phyloP scores from a whole-genome alignment of 257 asterid species.

The Linaria vulgaris region DNA sequence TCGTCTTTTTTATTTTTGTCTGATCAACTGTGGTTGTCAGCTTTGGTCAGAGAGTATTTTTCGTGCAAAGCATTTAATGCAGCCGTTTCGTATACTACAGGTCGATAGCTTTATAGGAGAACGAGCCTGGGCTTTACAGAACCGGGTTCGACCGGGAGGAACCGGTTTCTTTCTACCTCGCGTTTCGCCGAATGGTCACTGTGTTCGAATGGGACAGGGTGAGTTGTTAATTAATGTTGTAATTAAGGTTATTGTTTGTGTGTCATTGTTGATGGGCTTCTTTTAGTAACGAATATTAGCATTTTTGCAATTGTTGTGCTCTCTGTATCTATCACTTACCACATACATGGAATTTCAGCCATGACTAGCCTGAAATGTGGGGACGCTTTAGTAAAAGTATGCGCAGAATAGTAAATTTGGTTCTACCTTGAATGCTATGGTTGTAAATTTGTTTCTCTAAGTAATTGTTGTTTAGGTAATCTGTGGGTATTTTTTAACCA shows the following conservation, averaged over 20 bases:
- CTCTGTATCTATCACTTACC: too few species aligned
- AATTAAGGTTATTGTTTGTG: background rate
- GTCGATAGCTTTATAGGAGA: slow-evolving; percentile 18
- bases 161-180: slow-evolving; percentile 38
- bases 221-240: slow-evolving; percentile 12
- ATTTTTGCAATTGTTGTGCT: too few species aligned
- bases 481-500: background rate
- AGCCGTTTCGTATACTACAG: slow-evolving; percentile 20
- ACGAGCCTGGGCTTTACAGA: slow-evolving; percentile 16
- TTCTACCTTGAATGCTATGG: background rate
- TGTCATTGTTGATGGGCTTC: background rate
- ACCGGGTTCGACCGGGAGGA: slow-evolving; percentile 25
- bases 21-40: background rate
- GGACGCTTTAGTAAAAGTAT: too few species aligned
- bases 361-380: too few species aligned
- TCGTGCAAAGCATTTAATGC: background rate
- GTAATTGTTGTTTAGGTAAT: background rate
- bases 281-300: background rate
- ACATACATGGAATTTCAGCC: too few species aligned
- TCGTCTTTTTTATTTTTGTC: background rate
- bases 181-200: slow-evolving; percentile 2
- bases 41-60: slow-evolving; percentile 1
- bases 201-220: slow-evolving; percentile 24
- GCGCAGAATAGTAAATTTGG: too few species aligned
- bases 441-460: background rate